Evolutionary conservation across 179 eudicot species (phyloP), one percentile per base, ranked within the genome.

Genomic region (Patellifolia procumbens): DNA sequence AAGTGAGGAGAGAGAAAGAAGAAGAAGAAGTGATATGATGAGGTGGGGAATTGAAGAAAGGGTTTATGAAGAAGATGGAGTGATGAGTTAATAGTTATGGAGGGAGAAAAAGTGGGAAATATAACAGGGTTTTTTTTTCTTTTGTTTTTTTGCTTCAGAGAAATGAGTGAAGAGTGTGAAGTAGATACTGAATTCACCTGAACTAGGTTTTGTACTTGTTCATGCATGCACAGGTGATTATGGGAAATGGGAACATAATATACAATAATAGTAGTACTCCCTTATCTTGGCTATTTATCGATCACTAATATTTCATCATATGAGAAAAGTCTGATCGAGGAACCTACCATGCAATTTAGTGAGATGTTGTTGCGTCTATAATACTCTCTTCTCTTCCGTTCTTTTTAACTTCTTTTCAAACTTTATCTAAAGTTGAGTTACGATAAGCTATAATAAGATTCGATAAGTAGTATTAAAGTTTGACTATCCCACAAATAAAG

Each of bases 161-260:
- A 31, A 9, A 32, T 12, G 39, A 32, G 43, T 19, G 45, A 16
- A 39, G 35, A 31, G 4, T 61, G 66, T 29, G 66, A 29, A 31
- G 37, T 29, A 29, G 66, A 34, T 26, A 62, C 45, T 63, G 68
- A 6, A 17, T 34, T 63, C 68, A 63, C 68, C 68, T 63, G 68
- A 63, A 63, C 45, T 34, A 63, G 45, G 68, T 63, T 63, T 63
- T 63, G 68, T 63, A 34, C 22, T 63, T 63, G 34, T 22, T 24
- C 64, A 60, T 4, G 28, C 8, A 19, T 59, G 15, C 34, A 59
- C 63, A 59, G 63, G 63, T 59, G 63, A 59, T 59, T 8, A 59
- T 59, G 35, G 35, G 63, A 59, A 59, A 26, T 59, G 63, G 35
- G 63, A 59, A 11, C 31, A 59, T 7, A 42, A 42, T 42, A 42